A percentile compares a stretch with the other conserved stretches of the same genome.
Evolutionary conservation across 176 grass and related monocot genomes (phyloP).

Genomic region (Puya raimondii): DNA sequence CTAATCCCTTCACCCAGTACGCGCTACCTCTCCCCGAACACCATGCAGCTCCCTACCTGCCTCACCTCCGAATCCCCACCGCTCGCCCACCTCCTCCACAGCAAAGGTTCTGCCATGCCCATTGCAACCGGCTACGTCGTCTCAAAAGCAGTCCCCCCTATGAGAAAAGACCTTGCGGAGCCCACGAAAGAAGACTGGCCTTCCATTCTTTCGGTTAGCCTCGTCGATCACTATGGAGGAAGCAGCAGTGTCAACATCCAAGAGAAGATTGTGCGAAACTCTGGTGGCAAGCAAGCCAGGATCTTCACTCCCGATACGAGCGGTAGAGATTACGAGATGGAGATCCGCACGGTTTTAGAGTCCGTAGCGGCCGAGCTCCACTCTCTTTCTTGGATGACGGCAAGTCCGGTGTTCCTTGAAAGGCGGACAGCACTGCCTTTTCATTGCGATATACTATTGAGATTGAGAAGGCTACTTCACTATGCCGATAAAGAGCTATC

Average conservation of each 20-base stretch:
- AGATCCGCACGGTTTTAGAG: constrained; percentile 63
- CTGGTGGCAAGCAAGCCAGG: constrained; percentile 40
- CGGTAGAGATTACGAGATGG: constrained; percentile 43
- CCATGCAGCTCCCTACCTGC: constrained; percentile 82
- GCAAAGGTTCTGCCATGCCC: constrained; percentile 81
- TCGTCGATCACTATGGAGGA: constrained; percentile 87
- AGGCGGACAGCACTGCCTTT: constrained; percentile 65
- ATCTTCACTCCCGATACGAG: constrained; percentile 25
- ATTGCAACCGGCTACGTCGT: constrained; percentile 65
- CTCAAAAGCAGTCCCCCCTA: constrained; percentile 60
- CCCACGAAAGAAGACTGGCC: constrained; percentile 48
- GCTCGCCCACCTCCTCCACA: constrained; percentile 87
- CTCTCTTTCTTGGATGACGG: constrained; percentile 87
- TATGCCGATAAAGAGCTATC: constrained; percentile 70
- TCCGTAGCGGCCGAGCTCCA: constrained; percentile 67
- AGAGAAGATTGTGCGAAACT: constrained; percentile 49
- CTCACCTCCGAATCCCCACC: constrained; percentile 93
- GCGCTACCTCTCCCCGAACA: constrained; percentile 63
- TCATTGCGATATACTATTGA: constrained; percentile 80
- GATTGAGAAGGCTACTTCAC: constrained; percentile 78
- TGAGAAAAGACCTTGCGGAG: constrained; percentile 56
- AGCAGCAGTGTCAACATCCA: constrained; percentile 31
- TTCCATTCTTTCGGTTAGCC: constrained; percentile 58
- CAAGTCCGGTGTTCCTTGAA: constrained; percentile 61
- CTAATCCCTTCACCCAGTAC: constrained; percentile 82